Evolutionary conservation across 441 rosid species (phyloP).

Genomic region (Omphalea diandra): DNA sequence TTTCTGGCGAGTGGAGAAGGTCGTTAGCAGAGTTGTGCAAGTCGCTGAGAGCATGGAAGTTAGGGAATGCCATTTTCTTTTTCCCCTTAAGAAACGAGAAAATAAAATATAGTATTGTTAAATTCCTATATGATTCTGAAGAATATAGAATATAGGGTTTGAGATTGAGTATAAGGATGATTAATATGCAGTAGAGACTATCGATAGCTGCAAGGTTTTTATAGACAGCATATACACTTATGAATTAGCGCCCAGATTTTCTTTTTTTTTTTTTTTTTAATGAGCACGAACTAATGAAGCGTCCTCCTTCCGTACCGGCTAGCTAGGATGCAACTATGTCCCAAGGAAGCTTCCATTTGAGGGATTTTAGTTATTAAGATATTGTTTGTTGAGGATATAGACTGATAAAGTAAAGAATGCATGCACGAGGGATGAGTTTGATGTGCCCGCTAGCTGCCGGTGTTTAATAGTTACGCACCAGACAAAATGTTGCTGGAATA

Average conservation of each 20-base stretch:
- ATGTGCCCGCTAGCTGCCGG: conserved; percentile 42
- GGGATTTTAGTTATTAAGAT: conserved; percentile 15
- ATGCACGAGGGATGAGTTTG: conserved; percentile 33
- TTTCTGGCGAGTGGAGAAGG: conserved; percentile 54
- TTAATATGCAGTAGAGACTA: no score
- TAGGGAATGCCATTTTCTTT: conserved; percentile 36
- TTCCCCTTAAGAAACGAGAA: not conserved
- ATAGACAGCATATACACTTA: no score
- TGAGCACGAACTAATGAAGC: not conserved
- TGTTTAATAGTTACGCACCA: conserved; percentile 13
- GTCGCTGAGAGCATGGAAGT: conserved; percentile 56
- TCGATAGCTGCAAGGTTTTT: no score
- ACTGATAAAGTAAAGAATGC: conserved; percentile 14
- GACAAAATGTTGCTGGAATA: not conserved
- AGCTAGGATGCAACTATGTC: not conserved
- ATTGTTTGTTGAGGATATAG: conserved; percentile 16
- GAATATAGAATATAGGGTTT: not conserved
- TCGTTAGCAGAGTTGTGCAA: conserved; percentile 63
- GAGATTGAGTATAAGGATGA: not conserved
- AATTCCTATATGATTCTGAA: no score
- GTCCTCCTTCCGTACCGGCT: not conserved
- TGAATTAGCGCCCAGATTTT: conserved; percentile 4
- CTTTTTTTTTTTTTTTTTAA: no score
- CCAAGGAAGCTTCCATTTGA: conserved; percentile 23
- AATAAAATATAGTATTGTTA: not conserved